Evolutionary conservation across 768 basidiomycete genomes (phyloP).

Genomic region (Cystofilobasidium capitatum): DNA sequence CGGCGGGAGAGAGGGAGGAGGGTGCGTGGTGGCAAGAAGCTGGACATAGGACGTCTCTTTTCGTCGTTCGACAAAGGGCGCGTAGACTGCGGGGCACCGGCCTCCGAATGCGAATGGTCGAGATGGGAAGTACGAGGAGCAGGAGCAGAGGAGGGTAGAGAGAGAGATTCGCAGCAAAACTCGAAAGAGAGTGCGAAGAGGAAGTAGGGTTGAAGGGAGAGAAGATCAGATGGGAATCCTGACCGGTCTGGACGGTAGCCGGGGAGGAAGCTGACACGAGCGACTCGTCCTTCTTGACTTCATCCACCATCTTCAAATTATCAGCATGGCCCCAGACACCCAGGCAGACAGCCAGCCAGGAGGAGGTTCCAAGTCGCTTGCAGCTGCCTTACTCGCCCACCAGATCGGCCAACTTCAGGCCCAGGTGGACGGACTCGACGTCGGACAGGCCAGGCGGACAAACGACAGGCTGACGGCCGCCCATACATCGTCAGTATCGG

Average conservation of each 20-base stretch:
- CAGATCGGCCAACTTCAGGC: constrained; percentile 83
- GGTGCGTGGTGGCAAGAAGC: background rate
- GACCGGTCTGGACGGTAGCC: too few relatives aligned
- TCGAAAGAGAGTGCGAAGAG: too few relatives aligned
- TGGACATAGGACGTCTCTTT: too few relatives aligned
- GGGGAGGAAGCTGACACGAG: too few relatives aligned
- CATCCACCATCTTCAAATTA: background rate
- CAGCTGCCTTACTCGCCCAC: constrained; percentile 75
- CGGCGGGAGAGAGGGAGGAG: background rate
- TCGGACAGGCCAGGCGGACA: constrained; percentile 18
- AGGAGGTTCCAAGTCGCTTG: constrained; percentile 57
- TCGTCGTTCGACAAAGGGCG: too few relatives aligned
- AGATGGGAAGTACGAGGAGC: too few relatives aligned
- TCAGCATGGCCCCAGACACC: too few relatives aligned
- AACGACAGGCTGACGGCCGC: constrained; percentile 17
- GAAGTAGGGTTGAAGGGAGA: too few relatives aligned
- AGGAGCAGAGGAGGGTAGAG: too few relatives aligned
- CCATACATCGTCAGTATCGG: background rate
- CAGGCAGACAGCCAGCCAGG: background rate
- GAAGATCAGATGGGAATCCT: too few relatives aligned
- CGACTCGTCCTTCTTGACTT: background rate
- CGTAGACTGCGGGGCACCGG: background rate
- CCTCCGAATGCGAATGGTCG: too few relatives aligned
- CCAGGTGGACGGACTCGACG: constrained; percentile 44
- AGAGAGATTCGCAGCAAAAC: too few relatives aligned